Percentiles rank a stretch among this genome's conserved stretches.
Evolutionary conservation across 192 early-diverging fungal species (phyloP).

Genomic region (Coemansia sp.): DNA sequence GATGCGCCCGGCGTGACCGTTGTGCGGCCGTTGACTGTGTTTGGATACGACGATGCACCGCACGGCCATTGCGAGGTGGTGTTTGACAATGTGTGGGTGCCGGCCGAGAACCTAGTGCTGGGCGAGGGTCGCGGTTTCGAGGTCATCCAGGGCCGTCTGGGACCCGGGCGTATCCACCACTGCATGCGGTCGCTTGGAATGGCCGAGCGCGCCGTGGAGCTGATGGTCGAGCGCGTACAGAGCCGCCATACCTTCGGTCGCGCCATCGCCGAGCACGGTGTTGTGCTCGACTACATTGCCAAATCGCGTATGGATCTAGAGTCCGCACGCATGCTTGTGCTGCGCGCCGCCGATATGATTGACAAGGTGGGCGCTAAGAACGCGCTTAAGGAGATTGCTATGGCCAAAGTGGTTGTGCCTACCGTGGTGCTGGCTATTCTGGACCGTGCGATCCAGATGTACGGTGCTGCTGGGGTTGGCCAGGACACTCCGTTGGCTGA

Average conservation of each 20-base stretch:
- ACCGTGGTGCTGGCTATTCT: conserved; percentile 72
- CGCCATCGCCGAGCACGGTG: conserved; percentile 79
- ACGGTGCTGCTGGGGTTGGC: conserved; percentile 89
- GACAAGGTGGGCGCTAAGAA: conserved; percentile 85
- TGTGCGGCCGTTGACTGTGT: conserved; percentile 82
- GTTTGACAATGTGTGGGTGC: conserved; percentile 88
- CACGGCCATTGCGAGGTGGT: conserved; percentile 95
- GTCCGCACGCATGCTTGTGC: conserved; percentile 87
- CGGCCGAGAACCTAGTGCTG: conserved; percentile 82
- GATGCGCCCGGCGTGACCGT: conserved; percentile 80
- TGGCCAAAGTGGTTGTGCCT: conserved; percentile 94
- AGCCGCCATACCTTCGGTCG: conserved; percentile 88
- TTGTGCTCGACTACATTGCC: conserved; percentile 78
- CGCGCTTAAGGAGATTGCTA: conserved; percentile 92
- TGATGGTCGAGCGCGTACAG: conserved; percentile 80
- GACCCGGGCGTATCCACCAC: conserved; percentile 95
- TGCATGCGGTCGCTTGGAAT: conserved; percentile 95
- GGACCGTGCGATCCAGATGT: conserved; percentile 91
- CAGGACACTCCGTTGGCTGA: conserved; percentile 83
- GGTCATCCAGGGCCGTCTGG: conserved; percentile 94
- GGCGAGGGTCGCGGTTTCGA: conserved; percentile 99
- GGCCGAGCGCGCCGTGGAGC: conserved; percentile 88
- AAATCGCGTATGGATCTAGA: conserved; percentile 89
- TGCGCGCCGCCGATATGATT: conserved; percentile 88
- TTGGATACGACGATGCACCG: conserved; percentile 95